These are phyloP conservation scores for Aspergillus aculeatinus DNA, from an alignment of 2,329 filamentous ascomycete genomes.

Conservation along the genomic window DNA sequence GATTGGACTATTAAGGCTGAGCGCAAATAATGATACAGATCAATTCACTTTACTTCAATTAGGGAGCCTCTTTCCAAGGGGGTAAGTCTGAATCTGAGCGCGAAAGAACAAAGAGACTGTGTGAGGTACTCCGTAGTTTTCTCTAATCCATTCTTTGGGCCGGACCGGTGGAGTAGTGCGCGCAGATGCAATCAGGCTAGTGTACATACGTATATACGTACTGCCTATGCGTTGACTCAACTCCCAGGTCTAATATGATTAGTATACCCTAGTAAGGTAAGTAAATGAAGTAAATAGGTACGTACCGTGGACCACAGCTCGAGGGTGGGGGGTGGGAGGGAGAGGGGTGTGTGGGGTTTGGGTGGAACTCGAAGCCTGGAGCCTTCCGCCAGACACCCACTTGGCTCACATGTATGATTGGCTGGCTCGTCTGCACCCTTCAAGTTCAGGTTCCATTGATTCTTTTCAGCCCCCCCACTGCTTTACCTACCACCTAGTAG, in stretches of 20 bases:
- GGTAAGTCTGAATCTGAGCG: not conserved
- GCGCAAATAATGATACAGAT: not conserved
- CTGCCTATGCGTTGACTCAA: too few relatives aligned
- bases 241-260: too few relatives aligned
- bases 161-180: not conserved
- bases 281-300: not conserved
- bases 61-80: not conserved
- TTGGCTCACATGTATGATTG: not conserved
- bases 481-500: too few relatives aligned
- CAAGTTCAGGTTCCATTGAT: not conserved
- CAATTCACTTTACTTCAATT: not conserved
- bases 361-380: too few relatives aligned
- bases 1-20: not conserved
- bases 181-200: too few relatives aligned
- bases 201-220: too few relatives aligned
- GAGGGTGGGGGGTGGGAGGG: too few relatives aligned
- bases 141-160: not conserved
- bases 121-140: too few relatives aligned
- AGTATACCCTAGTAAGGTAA: not conserved
- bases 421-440: not conserved
- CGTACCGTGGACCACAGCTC: too few relatives aligned
- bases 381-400: not conserved
- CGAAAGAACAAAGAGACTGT: not conserved
- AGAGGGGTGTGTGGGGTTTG: too few relatives aligned
- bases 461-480: not conserved